Base-by-base conservation (phyloP, 495 filamentous ascomycete species). In the Cenococcum geophilum region DNA sequence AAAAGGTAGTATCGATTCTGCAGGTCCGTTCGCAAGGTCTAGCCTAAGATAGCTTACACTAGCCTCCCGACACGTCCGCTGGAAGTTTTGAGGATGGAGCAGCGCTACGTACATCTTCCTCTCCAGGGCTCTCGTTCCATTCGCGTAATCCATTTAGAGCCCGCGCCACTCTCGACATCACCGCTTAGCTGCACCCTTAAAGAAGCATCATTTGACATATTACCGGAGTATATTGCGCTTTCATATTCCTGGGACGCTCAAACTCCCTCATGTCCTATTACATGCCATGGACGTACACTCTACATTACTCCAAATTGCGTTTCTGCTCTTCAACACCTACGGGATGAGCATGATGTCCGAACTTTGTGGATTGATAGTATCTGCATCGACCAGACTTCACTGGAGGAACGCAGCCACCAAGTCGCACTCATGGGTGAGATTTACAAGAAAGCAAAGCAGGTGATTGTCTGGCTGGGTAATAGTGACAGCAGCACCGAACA, bases 381-480 rank as follows among this genome's bases (percentile, higher is more conserved):
- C n/a, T 48, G 43, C 9, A 48, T 48, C 16, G 21, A 48, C 43
- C 43, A 48, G 43, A 48, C 16, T 18, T n/a, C 16, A 18, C 16
- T 48, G n/a, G 43, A 48, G 43, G 43, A 48, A 48, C 16, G 43
- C 5, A 48, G 21, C 9, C 1, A 5, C n/a, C 43, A 48, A 22
- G 43, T 48, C 43, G 21, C n/a, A 22, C 43, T 48, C 21, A 48
- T 48, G 43, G 43, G 43, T 5, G 43, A 48, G 43, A 48, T 48
- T 22, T 48, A 48, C 21, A 48, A 48, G 9, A 22, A 22, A 18
- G 43, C 43, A 22, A 48, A 22, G 43, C 3, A n/a, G 43, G 43
- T 48, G 2, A n/a, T 48, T 48, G 43, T 48, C 21, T 48, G 43
- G 43, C 9, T 48, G 43, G 43, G 43, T n/a, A 5, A 48, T 1